Percentiles rank a stretch among this genome's conserved stretches.
phyloP scores from a whole-genome alignment of 176 grass and related monocot genomes.

The Avena eriantha region DNA sequence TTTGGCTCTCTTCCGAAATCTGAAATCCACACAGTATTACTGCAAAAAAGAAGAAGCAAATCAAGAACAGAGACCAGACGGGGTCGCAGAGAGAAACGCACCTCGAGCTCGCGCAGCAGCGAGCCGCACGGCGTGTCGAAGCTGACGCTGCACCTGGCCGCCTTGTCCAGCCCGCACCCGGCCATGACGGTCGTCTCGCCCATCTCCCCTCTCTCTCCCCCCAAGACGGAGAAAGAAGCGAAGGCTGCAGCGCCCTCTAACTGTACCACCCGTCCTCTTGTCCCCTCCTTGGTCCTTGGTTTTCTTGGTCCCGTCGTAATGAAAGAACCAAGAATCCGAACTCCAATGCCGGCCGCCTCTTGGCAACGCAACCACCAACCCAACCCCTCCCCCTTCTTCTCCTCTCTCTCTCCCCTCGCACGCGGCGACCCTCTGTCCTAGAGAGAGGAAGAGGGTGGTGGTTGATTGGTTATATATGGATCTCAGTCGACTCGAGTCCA shows the following conservation, averaged over 20 bases:
- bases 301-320: slow-evolving; percentile 30
- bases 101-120: slow-evolving; percentile 92
- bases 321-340: slow-evolving; percentile 36
- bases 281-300: slow-evolving; percentile 13
- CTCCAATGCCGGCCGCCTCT: slow-evolving; percentile 38
- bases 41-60: slow-evolving; percentile 24
- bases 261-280: background rate
- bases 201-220: slow-evolving; percentile 54
- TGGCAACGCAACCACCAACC: slow-evolving; percentile 14
- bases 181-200: slow-evolving; percentile 66
- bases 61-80: slow-evolving; percentile 28
- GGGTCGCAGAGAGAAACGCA: slow-evolving; percentile 36
- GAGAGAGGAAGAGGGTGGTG: slow-evolving; percentile 38
- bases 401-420: background rate
- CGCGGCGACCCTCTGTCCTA: slow-evolving; percentile 38
- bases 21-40: background rate
- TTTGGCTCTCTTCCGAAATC: background rate
- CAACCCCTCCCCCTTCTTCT: background rate
- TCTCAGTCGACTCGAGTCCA: slow-evolving; percentile 37
- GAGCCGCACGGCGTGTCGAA: slow-evolving; percentile 76
- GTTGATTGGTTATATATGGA: slow-evolving; percentile 54
- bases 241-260: background rate
- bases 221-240: slow-evolving; percentile 44
- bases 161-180: slow-evolving; percentile 51
- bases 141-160: slow-evolving; percentile 59